Evolutionary conservation across 208 protist genomes (phyloP), one percentile per base, ranked within the genome.

Genomic region (Balamuthia mandrillaris): DNA sequence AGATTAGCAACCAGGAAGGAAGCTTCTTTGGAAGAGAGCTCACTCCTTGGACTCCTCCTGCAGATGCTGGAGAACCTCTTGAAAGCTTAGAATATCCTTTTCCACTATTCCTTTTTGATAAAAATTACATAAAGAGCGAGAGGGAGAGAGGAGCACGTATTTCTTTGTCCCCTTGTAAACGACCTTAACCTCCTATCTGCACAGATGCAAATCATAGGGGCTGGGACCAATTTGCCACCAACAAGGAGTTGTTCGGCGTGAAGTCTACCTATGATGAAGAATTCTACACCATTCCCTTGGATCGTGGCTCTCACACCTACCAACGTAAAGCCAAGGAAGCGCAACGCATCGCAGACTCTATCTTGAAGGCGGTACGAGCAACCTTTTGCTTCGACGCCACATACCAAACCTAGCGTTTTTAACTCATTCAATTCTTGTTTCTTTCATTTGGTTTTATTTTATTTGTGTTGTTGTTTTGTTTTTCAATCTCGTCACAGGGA

Each of bases 161-260:
- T n/a, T n/a, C n/a, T n/a, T n/a, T n/a, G n/a, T n/a, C n/a, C n/a
- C n/a, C n/a, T n/a, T n/a, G n/a, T n/a, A n/a, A n/a, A 9, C 58
- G 24, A 31, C 58, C 10, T 24, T 27, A 65, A 65, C 16, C 58
- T 29, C 14, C n/a, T 65, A 68, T 7, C 44, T 21, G 7, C 6
- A 1, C 27, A 42, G n/a, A 5, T 24, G 52, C 41, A 16, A 44
- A 9, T 3, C 65, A 44, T 27, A 75, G 52, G 24, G 41, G 65
- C 24, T 75, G 65, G 65, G 65, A 75, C 33, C 65, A 75, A 44
- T 75, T 75, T 24, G 65, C 45, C 12, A 44, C 65, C 65, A 75
- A 75, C 41, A 44, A 75, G 41, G 52, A 44, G 65, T 29, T 75
- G 65, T 75, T 75, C 29, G 65, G 65, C 65, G 65, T 75, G 21